A percentile compares a stretch with the other conserved stretches of the same genome.
These are phyloP conservation scores for Mycena haematopus DNA, from an alignment of 768 basidiomycete genomes.

Conservation along the genomic window DNA sequence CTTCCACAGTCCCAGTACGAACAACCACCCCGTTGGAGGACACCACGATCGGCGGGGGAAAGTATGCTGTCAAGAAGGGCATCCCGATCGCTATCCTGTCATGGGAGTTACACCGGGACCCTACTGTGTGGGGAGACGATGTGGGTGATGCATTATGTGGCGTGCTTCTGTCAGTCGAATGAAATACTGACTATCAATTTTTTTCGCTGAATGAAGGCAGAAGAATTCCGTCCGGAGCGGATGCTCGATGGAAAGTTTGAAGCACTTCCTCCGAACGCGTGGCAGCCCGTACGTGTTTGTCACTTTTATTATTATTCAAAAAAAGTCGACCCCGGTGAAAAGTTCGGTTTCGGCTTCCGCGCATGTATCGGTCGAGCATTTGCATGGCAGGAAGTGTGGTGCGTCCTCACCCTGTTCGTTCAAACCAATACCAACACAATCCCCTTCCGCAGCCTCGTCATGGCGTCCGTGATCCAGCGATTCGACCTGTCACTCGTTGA, in stretches of 20 bases:
- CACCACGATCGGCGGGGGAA: slow-evolving; percentile 45
- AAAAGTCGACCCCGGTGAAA: not conserved
- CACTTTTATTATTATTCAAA: not conserved
- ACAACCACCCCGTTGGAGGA: slow-evolving; percentile 42
- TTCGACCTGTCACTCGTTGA: slow-evolving; percentile 53
- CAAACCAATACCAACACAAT: too few species aligned
- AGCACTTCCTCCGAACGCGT: slow-evolving; percentile 51
- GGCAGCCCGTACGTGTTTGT: slow-evolving; percentile 44
- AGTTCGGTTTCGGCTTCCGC: slow-evolving; percentile 34
- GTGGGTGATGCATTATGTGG: slow-evolving; percentile 41
- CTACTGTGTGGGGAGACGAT: slow-evolving; percentile 55
- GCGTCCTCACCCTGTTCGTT: not conserved
- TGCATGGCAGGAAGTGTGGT: slow-evolving; percentile 53
- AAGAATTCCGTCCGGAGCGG: slow-evolving; percentile 52
- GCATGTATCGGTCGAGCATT: slow-evolving; percentile 48
- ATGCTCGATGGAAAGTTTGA: slow-evolving; percentile 58
- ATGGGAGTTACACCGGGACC: slow-evolving; percentile 45
- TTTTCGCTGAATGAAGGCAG: slow-evolving; percentile 39
- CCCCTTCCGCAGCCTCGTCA: slow-evolving; percentile 36
- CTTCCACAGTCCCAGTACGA: slow-evolving; percentile 46
- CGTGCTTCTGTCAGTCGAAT: not conserved
- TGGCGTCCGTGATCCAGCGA: slow-evolving; percentile 49
- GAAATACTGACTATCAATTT: not conserved
- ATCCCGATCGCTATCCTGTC: slow-evolving; percentile 36
- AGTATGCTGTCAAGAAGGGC: slow-evolving; percentile 46